Base-by-base conservation (phyloP, 306 rosid genomes). In the Casuarina glauca region DNA sequence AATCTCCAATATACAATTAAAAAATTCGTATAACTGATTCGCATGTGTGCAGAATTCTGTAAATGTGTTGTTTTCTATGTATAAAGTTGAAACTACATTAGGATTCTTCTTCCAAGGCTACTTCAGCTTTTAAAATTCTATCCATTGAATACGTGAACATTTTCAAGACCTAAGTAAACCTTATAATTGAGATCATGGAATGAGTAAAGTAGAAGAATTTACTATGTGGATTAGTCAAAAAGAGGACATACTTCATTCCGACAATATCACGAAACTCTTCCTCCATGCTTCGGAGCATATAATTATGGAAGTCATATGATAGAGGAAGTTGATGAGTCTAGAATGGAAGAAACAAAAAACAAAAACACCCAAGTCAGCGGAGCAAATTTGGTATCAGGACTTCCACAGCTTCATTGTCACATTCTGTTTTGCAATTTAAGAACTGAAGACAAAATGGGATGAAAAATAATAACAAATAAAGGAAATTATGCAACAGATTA, bases 231-330 rank as follows among this genome's bases (percentile, higher is more conserved):
- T 57, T 48, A 35, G 44, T 81, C 12, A 17, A 54, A 41, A 54
- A 82, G 72, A 38, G 44, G 62, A n/a, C 41, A 4, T 76, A 95
- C 97, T 97, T 92, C 69, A 95, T 81, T 50, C 98, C 98, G 62
- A 95, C 97, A 20, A 92, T 89, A 76, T 92, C 92, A 9, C 96
- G 89, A 74, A 95, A 92, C 62, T 95, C 98, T 3, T 95, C 97
- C 49, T 95, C 97, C 98, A 95, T 89, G 92, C 97, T 95, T 74
- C 97, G 93, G 63, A 95, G 90, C 95, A 95, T 91, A 74, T 95
- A 95, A 79, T 87, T 95, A 54, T 86, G 98, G 84, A 95, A 95
- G 86, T 95, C 88, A n/a, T 95, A 91, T 50, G 87, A 82, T 61
- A 88, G 76, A 61, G 97, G 97, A 81, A 95, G 92, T 73, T 88